Base-by-base conservation (phyloP, 2,329 filamentous ascomycete species). In the Colletotrichum navitas region DNA sequence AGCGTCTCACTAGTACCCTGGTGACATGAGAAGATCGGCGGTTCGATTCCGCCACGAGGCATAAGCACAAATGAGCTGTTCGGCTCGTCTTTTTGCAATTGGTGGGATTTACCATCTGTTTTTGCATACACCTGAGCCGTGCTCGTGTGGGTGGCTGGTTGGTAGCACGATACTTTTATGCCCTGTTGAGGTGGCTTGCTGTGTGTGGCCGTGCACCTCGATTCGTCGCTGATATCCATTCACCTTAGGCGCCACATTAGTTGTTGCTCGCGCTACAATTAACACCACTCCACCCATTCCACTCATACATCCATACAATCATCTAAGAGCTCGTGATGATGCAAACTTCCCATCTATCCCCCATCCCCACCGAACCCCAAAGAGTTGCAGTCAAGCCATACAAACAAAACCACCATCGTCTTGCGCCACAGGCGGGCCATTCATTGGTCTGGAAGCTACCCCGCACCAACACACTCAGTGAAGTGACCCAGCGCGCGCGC, bases 11-110 rank as follows among this genome's bases (percentile, higher is more conserved):
- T 69, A 69, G 66, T 69, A 70, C 6, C 1, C 34, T 52, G 26
- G 60, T 62, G 60, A 21, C 16, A 70, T 70, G 67, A 70, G 67
- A 64, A 70, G 67, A 70, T 70, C 67, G 62, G 61, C 62, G 58
- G 67, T 70, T 70, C 67, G 67, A 66, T 66, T 70, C 67, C 58
- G 62, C 61, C 62, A 65, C 67, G 67, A 70, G 67, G 67, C 67
- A 69, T 14, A 1, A n/a, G 1, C 2, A 3, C 6, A 8, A 1
- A 3, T 16, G 18, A 3, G n/a, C 8, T 11, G 0, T 11, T 11
- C 1, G 21, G 43, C 4, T 4, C 18, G 21, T 21, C 2, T 26
- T 58, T 58, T 58, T 41, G 6, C 7, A 14, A 14, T 11, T 34
- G 3, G 4, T 36, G 2, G 14, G 2, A 3, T 14, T 21, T 2